Evolutionary conservation across 1,284 basidiomycete species (phyloP), one percentile per base, ranked within the genome.

Genomic region (Porodaedalea pini): DNA sequence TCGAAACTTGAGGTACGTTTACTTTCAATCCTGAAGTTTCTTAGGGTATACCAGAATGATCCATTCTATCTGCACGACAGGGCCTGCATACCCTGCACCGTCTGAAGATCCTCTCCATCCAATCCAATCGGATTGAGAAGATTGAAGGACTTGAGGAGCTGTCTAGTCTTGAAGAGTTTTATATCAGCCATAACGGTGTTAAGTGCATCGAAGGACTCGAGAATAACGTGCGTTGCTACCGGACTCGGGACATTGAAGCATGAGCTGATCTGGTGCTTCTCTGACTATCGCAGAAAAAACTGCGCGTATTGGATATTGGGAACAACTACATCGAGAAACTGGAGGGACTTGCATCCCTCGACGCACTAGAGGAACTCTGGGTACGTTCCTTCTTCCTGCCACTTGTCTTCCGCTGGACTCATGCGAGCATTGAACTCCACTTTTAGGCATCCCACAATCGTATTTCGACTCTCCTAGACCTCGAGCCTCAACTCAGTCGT

Each of bases 101-200:
- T 51, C 79, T 97, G 23, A 86, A 81, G 66, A 92, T 95, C 49
- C 73, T 98, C 19, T 92, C 91, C 0, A 79, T 98, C 43, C 94
- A 98, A 69, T 95, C 92, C 2, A 99, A 99, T 68, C 84, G 97
- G 29, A 91, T 99, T 58, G 94, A 90, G 2, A 88, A 87, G 69
- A 74, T 99, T 3, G 90, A 96, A 71, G 85, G 85, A 2, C 74
- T 98, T 4, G 88, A 92, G 41, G 75, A 73, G 7, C 73, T 95
- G 4, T 78, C 78, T 51, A 81, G 79, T 56, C 79, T 99, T 15
- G 92, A 97, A 66, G 92, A 99, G 71, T 73, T 99, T 3, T 98
- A 98, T 71, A 77, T 99, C 45, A 93, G 91, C 51, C 95, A 99
- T 69, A 99, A 98, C 64, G 97, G 96, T 0, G 72, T 99, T 17